Conservation (phyloP, 2,329 filamentous ascomycete species). For the Trichoderma sp. region DNA sequence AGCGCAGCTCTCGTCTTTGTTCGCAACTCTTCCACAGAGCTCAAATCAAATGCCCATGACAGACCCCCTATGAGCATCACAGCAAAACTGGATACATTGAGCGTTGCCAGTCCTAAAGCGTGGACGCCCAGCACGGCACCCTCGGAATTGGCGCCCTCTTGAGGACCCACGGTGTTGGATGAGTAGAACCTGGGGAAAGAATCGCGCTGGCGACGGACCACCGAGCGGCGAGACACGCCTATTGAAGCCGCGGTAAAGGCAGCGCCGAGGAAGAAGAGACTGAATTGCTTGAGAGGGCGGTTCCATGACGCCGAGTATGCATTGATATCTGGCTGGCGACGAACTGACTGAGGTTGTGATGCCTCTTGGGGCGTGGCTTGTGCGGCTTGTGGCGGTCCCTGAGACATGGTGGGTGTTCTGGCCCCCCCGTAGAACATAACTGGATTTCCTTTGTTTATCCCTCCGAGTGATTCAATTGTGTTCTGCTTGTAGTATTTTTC, state of each 20-base stretch:
- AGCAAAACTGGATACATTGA: slow-evolving; percentile 76
- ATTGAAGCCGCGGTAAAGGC: slow-evolving; percentile 72
- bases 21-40: slow-evolving; percentile 63
- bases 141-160: slow-evolving; percentile 24
- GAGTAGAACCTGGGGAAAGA: slow-evolving; percentile 71
- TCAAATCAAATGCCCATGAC: slow-evolving; percentile 76
- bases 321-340: slow-evolving; percentile 10
- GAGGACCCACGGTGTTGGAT: slow-evolving; percentile 45
- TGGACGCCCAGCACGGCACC: slow-evolving; percentile 67
- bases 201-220: slow-evolving; percentile 60
- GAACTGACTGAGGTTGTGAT: slow-evolving; percentile 3
- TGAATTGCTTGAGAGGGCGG: slow-evolving; percentile 48
- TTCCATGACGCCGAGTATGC: slow-evolving; percentile 23
- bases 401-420: neutral
- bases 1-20: slow-evolving; percentile 44
- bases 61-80: slow-evolving; percentile 73
- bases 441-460: neutral
- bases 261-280: slow-evolving; percentile 71
- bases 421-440: neutral
- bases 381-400: neutral
- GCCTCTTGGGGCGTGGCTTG: neutral
- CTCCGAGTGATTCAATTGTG: neutral
- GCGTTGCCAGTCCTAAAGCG: slow-evolving; percentile 80
- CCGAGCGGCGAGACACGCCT: slow-evolving; percentile 67
- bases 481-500: neutral